Evolutionary conservation across 2,329 filamentous ascomycete genomes (phyloP), one percentile per base, ranked within the genome.

Genomic region (Pseudogymnoascus sp.): DNA sequence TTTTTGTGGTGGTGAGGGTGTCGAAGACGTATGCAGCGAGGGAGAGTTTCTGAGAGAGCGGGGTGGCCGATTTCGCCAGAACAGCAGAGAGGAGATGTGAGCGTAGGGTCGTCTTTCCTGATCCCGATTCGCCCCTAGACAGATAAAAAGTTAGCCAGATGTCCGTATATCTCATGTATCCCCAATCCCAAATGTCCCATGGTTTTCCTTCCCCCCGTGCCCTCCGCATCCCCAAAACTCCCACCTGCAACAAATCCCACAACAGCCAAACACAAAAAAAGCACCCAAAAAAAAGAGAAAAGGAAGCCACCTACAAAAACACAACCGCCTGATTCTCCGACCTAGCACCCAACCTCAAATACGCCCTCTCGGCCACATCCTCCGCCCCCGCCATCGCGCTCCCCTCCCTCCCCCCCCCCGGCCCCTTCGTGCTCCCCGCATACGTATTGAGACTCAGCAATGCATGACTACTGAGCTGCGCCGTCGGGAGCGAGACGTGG

Each of bases 11-110:
- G 4, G 95, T 99, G 65, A 99, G 83, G 1, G 91, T 90, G 73
- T 99, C 95, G 74, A 99, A 99, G 65, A 97, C 86, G 74, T 97
- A 99, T 46, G 93, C 89, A 21, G 93, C 93, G 60, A 96, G 88
- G 2, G 93, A 97, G 18, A 97, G 82, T 76, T 97, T 99, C 68
- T 88, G 91, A 1, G 93, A 97, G 2, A 99, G 80, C 0, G 95
- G 95, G 11, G 95, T 97, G 0, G 91, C 92, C 1, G 93, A 95
- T 75, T 93, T 96, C 71, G 88, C 88, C 31, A 99, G 84, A 62
- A 99, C 82, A 1, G 93, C 86, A 23, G 92, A 89, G 53, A 99
- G 80, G 62, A 97, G 80, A 75, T 97, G 95, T 46, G 91, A 90
- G 66, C 95, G 88, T 71, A 97, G 82, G 0, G 95, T 99, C 0